These are phyloP conservation scores for Citrus trifoliata DNA, from an alignment of 345 rosid species.

Conservation along the genomic window DNA sequence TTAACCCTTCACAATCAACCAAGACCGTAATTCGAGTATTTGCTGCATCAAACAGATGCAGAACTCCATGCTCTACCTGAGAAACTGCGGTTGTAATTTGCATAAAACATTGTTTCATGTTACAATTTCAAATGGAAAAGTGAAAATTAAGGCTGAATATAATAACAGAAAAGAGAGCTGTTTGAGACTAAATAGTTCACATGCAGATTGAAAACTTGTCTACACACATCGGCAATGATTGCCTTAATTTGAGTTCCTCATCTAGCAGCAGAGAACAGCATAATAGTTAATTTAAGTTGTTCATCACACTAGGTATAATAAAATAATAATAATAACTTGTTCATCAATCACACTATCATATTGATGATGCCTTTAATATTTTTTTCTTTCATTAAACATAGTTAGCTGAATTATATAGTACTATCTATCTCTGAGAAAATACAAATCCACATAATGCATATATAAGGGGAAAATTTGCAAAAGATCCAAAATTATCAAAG, in stretches of 20 bases:
- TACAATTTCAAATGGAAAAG: neutral
- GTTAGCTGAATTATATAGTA: neutral
- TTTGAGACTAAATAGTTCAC: neutral
- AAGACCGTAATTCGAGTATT: slow-evolving; percentile 73
- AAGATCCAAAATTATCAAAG: neutral
- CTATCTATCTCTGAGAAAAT: neutral
- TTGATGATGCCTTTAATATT: neutral
- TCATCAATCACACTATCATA: neutral
- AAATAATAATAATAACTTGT: too few species aligned
- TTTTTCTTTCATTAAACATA: neutral
- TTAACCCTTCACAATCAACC: slow-evolving; percentile 85
- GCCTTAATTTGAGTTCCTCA: neutral
- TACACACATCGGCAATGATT: neutral
- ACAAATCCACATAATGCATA: neutral
- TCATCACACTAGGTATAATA: neutral
- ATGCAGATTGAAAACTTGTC: neutral
- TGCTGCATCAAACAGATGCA: slow-evolving; percentile 51
- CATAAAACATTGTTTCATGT: neutral
- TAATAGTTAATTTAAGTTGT: neutral
- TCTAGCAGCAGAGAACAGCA: neutral
- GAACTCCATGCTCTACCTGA: slow-evolving; percentile 82
- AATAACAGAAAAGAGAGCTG: neutral
- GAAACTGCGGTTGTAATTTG: slow-evolving; percentile 54
- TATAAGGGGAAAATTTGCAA: neutral
- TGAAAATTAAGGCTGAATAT: neutral